phyloP scores from a whole-genome alignment of 129 eudicot species.

The Lactuca saligna region DNA sequence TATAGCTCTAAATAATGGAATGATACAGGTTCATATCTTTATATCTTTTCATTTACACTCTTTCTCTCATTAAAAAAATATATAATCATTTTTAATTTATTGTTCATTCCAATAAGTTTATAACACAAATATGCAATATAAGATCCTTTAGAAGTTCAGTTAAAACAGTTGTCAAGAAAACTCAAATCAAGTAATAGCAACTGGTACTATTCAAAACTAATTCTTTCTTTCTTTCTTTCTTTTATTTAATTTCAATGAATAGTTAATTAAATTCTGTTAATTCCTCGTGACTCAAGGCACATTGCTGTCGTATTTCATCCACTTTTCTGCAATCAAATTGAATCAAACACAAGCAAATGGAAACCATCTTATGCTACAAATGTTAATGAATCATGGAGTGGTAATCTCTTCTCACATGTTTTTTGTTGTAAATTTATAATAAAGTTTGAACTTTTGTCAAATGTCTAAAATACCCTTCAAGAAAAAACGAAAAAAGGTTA shows the following conservation, averaged over 20 bases:
- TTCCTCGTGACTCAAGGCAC: constrained; percentile 43
- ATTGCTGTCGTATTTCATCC: constrained; percentile 57
- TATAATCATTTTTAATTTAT: background rate
- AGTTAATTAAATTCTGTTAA: background rate
- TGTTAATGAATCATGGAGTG: constrained; percentile 48
- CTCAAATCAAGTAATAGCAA: constrained; percentile 52
- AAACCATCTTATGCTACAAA: constrained; percentile 31
- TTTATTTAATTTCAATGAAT: background rate
- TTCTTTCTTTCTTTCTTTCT: background rate
- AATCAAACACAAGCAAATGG: constrained; percentile 24
- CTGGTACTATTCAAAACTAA: constrained; percentile 43
- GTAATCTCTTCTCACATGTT: constrained; percentile 23
- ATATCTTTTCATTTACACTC: no score
- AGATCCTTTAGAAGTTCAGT: constrained; percentile 48
- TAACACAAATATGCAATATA: constrained; percentile 21
- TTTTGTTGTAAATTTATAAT: background rate
- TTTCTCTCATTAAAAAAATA: no score
- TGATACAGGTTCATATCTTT: constrained; percentile 40
- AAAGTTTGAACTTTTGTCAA: background rate
- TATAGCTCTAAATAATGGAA: constrained; percentile 41
- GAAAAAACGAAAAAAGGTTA: background rate
- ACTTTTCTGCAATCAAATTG: constrained; percentile 36
- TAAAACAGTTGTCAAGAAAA: constrained; percentile 43
- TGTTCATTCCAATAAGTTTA: background rate
- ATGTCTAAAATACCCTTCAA: background rate